phyloP scores from a whole-genome alignment of 176 grass and related monocot genomes.

The Pontederia paniculata region DNA sequence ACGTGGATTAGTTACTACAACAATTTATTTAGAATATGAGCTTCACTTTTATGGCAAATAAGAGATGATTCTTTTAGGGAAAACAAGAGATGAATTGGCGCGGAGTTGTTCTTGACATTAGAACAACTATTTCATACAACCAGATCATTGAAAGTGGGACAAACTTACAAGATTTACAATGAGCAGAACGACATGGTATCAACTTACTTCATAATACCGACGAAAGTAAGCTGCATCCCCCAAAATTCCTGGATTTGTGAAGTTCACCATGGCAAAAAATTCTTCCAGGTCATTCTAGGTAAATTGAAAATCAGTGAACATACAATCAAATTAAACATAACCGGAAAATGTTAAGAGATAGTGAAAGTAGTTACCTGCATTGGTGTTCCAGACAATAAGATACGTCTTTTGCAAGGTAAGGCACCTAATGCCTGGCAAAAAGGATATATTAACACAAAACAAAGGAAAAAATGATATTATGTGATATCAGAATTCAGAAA shows the following conservation, averaged over 20 bases:
- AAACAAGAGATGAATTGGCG: no score
- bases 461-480: no score
- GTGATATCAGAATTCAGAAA: no score
- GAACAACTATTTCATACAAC: no score
- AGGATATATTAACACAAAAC: neutral
- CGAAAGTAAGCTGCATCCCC: slow-evolving; percentile 76
- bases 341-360: neutral
- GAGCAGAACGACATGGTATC: no score
- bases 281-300: slow-evolving; percentile 95
- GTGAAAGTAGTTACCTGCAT: slow-evolving; percentile 61
- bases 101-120: no score
- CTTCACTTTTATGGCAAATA: no score
- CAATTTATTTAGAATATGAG: no score
- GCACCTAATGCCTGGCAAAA: slow-evolving; percentile 61
- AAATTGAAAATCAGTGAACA: slow-evolving; percentile 12
- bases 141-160: no score
- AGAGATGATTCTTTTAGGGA: no score
- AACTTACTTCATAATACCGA: slow-evolving; percentile 86
- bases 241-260: slow-evolving; percentile 91
- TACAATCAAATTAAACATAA: slow-evolving; percentile 1
- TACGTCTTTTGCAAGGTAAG: slow-evolving; percentile 75
- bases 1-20: no score
- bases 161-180: no score
- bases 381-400: slow-evolving; percentile 89
- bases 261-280: slow-evolving; percentile 97